A percentile compares a stretch with the other conserved stretches of the same genome.
Evolutionary conservation across 2,329 filamentous ascomycete species (phyloP).

Genomic region (Torrubiella hemipterigena): DNA sequence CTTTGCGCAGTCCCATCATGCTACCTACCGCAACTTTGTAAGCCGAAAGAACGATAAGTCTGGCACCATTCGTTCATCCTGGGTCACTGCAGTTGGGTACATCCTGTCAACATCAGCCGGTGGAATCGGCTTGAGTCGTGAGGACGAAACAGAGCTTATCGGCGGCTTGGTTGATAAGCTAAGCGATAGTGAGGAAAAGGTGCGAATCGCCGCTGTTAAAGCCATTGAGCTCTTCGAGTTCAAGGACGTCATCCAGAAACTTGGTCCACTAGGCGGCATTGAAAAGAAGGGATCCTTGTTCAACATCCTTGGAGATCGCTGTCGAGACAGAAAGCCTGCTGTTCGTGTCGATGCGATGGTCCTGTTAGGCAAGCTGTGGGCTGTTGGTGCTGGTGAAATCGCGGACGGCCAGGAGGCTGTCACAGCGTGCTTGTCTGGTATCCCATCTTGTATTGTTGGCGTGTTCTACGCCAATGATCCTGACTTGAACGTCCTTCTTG

Average conservation of each 20-base stretch:
- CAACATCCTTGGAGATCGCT: constrained; percentile 71
- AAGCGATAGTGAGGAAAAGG: constrained; percentile 80
- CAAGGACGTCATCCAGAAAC: constrained; percentile 66
- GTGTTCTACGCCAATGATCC: constrained; percentile 82
- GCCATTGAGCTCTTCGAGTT: constrained; percentile 73
- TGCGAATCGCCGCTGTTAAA: constrained; percentile 79
- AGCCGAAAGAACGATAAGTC: constrained; percentile 81
- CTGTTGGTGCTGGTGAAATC: constrained; percentile 81
- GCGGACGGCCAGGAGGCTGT: constrained; percentile 70
- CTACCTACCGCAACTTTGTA: constrained; percentile 74
- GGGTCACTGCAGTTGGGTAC: constrained; percentile 72
- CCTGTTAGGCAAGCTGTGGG: constrained; percentile 78
- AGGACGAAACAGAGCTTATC: constrained; percentile 68
- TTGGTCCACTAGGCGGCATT: constrained; percentile 66
- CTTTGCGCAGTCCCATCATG: constrained; percentile 70
- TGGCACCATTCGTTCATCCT: constrained; percentile 67
- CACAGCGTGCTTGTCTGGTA: constrained; percentile 60
- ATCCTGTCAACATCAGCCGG: constrained; percentile 88
- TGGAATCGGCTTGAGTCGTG: constrained; percentile 72
- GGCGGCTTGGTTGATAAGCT: constrained; percentile 68
- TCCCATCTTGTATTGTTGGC: constrained; percentile 77
- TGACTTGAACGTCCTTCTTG: constrained; percentile 74
- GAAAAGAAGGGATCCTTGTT: constrained; percentile 68
- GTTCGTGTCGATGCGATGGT: constrained; percentile 83
- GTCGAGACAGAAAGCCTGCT: constrained; percentile 70